Percentiles rank a stretch among this genome's conserved stretches.
phyloP scores from a whole-genome alignment of 2,329 filamentous ascomycete genomes.

The Phialophora chinensis region DNA sequence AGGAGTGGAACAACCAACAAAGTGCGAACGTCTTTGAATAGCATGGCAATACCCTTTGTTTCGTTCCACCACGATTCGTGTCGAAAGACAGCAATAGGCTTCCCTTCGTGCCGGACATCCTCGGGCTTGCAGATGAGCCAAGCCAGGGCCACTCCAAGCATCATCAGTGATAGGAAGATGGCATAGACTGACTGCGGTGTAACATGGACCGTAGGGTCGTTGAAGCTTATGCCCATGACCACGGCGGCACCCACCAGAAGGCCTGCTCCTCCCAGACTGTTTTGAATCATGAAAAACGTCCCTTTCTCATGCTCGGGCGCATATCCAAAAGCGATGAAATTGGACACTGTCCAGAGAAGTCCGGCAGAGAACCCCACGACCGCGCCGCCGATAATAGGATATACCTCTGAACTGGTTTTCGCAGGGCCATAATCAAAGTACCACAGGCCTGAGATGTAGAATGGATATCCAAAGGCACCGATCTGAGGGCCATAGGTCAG shows the following conservation, averaged over 20 bases:
- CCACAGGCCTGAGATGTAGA: too few species aligned
- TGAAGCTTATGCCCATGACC: too few species aligned
- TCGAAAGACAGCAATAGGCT: conserved; percentile 10
- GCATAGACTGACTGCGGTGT: conserved; percentile 10
- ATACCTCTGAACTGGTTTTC: too few species aligned
- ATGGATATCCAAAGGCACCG: too few species aligned
- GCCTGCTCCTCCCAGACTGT: neutral
- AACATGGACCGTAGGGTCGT: conserved; percentile 1
- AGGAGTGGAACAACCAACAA: too few species aligned
- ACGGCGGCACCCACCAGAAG: too few species aligned
- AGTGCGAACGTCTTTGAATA: too few species aligned
- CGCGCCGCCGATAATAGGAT: neutral
- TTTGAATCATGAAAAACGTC: conserved; percentile 3
- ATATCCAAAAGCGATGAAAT: conserved; percentile 10
- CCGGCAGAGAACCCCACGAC: conserved; percentile 7
- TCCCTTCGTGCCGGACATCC: conserved; percentile 11
- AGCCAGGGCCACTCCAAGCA: conserved; percentile 1
- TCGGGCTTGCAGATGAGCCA: conserved; percentile 11
- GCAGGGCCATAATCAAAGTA: too few species aligned
- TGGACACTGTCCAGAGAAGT: conserved; percentile 12
- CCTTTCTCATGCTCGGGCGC: conserved; percentile 12
- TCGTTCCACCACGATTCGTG: conserved; percentile 9
- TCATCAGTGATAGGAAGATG: conserved; percentile 10
- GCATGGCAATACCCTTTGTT: neutral
- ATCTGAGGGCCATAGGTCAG: too few species aligned